phyloP scores from a whole-genome alignment of 1,284 basidiomycete species.

The Apiotrichum montevideense region DNA sequence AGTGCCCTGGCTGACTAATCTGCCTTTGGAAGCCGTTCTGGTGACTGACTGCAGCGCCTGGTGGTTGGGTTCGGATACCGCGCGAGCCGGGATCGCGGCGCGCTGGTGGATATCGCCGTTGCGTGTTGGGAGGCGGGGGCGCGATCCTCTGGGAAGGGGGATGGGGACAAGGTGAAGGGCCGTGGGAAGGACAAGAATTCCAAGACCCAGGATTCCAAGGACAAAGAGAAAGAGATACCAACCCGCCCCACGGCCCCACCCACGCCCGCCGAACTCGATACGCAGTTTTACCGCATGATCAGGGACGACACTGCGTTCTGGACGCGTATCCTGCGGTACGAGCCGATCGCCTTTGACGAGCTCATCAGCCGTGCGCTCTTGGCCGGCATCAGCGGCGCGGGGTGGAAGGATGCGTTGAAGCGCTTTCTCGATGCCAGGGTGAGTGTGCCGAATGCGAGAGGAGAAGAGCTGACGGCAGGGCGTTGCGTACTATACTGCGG shows the following conservation, averaged over 20 bases:
- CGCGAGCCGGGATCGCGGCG: conserved; percentile 20
- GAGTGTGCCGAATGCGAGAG: conserved; percentile 6
- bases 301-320: conserved; percentile 27
- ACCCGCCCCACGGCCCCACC: too few species aligned
- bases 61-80: conserved; percentile 35
- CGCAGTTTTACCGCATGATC: conserved; percentile 30
- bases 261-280: conserved; percentile 9
- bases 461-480: conserved; percentile 21
- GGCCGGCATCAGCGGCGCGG: conserved; percentile 25
- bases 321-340: conserved; percentile 40
- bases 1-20: conserved; percentile 3
- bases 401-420: conserved; percentile 38
- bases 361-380: conserved; percentile 31
- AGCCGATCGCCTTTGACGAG: conserved; percentile 44
- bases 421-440: conserved; percentile 41
- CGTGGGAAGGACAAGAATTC: too few species aligned
- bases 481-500: conserved; percentile 37
- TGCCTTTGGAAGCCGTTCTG: too few species aligned
- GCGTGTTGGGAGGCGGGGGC: conserved; percentile 39
- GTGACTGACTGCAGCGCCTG: background rate
- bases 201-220: too few species aligned
- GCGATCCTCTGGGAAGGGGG: too few species aligned
- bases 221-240: too few species aligned
- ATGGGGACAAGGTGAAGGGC: too few species aligned
- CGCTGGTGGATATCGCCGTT: conserved; percentile 30